Base-by-base conservation (phyloP, 371 early-diverging fungal species). In the Mortierella sp. region DNA sequence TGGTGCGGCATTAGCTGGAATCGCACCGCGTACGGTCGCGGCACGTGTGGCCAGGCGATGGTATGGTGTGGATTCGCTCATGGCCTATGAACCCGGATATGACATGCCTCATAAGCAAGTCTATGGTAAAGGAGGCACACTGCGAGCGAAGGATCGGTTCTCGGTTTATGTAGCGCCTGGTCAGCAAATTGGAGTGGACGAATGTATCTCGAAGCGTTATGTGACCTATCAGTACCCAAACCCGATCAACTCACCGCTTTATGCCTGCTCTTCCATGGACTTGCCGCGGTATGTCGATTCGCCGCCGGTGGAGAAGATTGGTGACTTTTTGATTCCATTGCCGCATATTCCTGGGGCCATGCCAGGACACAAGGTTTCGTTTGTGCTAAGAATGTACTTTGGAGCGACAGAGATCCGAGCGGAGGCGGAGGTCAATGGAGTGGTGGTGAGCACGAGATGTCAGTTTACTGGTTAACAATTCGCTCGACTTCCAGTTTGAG, bases 351-450 rank as follows among this genome's bases (percentile, higher is more conserved):
- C 84, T 4, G 81, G 72, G 0, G 72, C 72, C 8, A 21, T 27
- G 2, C 65, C 70, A 4, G 64, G 60, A 0, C 56, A 57, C 26
- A 64, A 60, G 50, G 4, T 59, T 11, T 6, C 28, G 42, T 61
- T 70, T 70, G 65, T 65, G 31, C 27, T 64, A 26, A n/a, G 85
- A 75, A 86, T 85, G 85, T 85, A 85, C 55, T 87, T 87, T 76
- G 87, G 87, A 44, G 85, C 84, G 49, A 81, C 85, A 3, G 87
- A 87, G 51, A 78, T 86, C 39, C 72, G 86, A n/a, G 87, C 85
- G 1, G 87, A 87, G 56, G 87, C 87, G 8, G 81, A 84, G 19
- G 86, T 87, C 37, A 79, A 82, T 47, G 83, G 84, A 24, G 71
- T 81, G 53, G 80, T 83, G 1, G 72, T 71, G 11, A 71, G 64